Evolutionary conservation across 148 eudicot species (phyloP).

Genomic region (Chenopodium berlandieri): DNA sequence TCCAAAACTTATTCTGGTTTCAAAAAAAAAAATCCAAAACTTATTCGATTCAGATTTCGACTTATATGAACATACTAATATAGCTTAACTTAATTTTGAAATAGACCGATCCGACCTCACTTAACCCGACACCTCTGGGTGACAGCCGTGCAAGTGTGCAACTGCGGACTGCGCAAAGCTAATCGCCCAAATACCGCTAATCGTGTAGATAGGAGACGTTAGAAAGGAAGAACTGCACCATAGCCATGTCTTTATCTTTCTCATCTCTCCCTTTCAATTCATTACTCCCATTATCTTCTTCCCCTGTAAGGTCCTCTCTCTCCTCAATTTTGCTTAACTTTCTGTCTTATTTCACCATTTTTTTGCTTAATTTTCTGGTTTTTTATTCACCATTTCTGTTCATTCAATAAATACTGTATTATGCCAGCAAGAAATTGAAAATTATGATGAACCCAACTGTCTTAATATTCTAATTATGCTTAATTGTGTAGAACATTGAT

Average conservation of each 20-base stretch:
- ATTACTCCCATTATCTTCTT: constrained; percentile 9
- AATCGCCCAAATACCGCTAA: no score
- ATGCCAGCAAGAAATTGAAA: neutral
- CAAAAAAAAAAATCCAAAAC: no score
- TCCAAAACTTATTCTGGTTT: no score
- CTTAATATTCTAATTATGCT: constrained; percentile 4
- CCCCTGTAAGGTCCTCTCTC: constrained; percentile 16
- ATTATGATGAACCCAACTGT: constrained; percentile 1
- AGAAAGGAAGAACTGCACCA: neutral
- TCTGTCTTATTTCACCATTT: neutral
- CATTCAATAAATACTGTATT: neutral
- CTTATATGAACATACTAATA: no score
- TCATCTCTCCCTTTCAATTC: constrained; percentile 28
- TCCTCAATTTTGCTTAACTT: neutral
- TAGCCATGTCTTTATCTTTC: constrained; percentile 29
- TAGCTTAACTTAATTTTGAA: no score
- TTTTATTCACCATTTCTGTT: neutral
- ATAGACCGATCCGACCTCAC: no score
- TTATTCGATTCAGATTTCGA: no score
- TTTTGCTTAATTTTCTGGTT: neutral
- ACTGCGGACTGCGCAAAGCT: no score
- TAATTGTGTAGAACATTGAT: constrained; percentile 36
- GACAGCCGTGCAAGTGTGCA: no score
- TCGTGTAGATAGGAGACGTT: no score
- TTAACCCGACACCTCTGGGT: no score